A percentile compares a stretch with the other conserved stretches of the same genome.
These are phyloP conservation scores for Kokia cookei DNA, from an alignment of 441 rosid species.

Conservation along the genomic window DNA sequence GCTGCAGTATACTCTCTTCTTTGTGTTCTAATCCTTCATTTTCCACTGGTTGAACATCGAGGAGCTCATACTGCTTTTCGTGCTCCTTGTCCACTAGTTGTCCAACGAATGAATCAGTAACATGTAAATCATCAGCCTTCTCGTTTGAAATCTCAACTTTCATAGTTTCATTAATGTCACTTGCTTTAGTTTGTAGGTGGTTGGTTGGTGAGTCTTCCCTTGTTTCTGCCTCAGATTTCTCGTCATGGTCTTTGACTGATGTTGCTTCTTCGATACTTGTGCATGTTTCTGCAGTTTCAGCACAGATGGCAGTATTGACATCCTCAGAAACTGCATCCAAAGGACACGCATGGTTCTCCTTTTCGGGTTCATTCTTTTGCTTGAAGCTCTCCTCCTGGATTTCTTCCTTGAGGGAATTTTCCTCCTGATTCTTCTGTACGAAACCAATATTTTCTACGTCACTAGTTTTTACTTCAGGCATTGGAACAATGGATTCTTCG, in stretches of 20 bases:
- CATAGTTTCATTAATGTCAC: slow-evolving; percentile 8
- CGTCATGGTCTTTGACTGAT: background rate
- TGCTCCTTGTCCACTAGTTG: too few species aligned
- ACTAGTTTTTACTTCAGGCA: background rate
- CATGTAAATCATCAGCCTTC: slow-evolving; percentile 10
- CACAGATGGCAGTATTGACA: background rate
- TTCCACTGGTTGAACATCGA: background rate
- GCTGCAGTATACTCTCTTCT: slow-evolving; percentile 6
- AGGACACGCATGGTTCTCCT: slow-evolving; percentile 15
- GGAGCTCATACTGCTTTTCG: too few species aligned
- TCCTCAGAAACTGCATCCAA: slow-evolving; percentile 3
- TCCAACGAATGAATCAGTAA: background rate
- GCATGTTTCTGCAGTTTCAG: slow-evolving; percentile 11
- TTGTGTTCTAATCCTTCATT: slow-evolving; percentile 1
- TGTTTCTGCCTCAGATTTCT: background rate
- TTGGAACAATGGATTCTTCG: background rate
- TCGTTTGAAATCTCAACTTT: slow-evolving; percentile 16
- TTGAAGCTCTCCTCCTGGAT: slow-evolving; percentile 2
- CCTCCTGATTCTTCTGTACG: slow-evolving; percentile 6
- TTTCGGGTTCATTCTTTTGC: slow-evolving; percentile 16
- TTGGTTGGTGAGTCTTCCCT: too few species aligned
- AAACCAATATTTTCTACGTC: background rate
- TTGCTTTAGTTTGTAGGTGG: slow-evolving; percentile 5
- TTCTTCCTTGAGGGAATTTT: background rate
- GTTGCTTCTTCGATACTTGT: background rate